Conservation (phyloP, 495 filamentous ascomycete species). For the Penicillium tannophilum region DNA sequence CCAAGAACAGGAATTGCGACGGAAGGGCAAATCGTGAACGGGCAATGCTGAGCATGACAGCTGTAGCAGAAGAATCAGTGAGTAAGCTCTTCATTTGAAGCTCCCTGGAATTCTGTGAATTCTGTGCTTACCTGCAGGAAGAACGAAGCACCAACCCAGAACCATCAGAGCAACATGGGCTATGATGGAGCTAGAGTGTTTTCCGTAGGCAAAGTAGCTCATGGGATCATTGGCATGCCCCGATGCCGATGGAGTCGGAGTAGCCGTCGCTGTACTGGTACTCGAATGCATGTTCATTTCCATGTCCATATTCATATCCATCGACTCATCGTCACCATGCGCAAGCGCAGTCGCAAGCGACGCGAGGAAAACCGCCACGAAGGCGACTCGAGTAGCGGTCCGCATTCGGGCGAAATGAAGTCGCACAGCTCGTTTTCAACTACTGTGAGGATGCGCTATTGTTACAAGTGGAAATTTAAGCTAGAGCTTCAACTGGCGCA, state of each 20-base stretch:
- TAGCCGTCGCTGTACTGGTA: constrained; percentile 34
- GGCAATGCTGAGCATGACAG: constrained; percentile 81
- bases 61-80: constrained; percentile 40
- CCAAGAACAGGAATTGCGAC: constrained; percentile 76
- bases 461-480: not conserved
- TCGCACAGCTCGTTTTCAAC: not conserved
- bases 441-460: not conserved
- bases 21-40: constrained; percentile 73
- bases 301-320: constrained; percentile 42
- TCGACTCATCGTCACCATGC: constrained; percentile 40
- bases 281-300: constrained; percentile 35
- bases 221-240: constrained; percentile 30
- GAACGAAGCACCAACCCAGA: constrained; percentile 77
- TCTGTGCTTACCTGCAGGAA: constrained; percentile 71
- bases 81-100: constrained; percentile 3
- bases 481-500: constrained; percentile 19
- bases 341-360: constrained; percentile 38
- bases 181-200: constrained; percentile 67
- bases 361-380: constrained; percentile 36
- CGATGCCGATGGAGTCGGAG: constrained; percentile 6
- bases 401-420: constrained; percentile 25
- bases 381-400: constrained; percentile 29
- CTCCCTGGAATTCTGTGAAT: not conserved
- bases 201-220: constrained; percentile 77
- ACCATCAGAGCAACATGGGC: constrained; percentile 82